A percentile compares a stretch with the other conserved stretches of the same genome.
Evolutionary conservation across 495 filamentous ascomycete species (phyloP).

Genomic region (Daldinia decipiens): DNA sequence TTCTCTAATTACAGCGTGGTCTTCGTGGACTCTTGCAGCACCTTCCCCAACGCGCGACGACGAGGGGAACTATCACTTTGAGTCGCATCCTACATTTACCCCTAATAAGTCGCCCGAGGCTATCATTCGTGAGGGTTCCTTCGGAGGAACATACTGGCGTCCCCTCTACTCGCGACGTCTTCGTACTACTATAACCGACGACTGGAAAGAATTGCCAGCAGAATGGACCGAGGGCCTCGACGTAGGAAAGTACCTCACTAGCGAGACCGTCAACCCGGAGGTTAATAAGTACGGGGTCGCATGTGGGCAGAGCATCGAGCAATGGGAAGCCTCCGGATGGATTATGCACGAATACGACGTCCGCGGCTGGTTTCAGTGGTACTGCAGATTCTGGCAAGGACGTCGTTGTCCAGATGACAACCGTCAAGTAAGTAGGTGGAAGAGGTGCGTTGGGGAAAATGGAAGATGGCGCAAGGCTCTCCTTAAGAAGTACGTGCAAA

Average conservation of each 20-base stretch:
- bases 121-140: constrained; percentile 58
- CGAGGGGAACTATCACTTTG: constrained; percentile 54
- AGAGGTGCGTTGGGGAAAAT: constrained; percentile 58
- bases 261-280: constrained; percentile 52
- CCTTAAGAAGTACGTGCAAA: constrained; percentile 56
- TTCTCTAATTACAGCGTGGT: constrained; percentile 52
- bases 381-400: constrained; percentile 59
- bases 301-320: constrained; percentile 61
- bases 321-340: constrained; percentile 62
- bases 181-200: constrained; percentile 51
- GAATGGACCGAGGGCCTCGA: constrained; percentile 54
- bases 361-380: constrained; percentile 64
- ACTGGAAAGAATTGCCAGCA: constrained; percentile 55
- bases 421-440: constrained; percentile 59
- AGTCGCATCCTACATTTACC: constrained; percentile 53
- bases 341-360: constrained; percentile 58
- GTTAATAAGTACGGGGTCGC: constrained; percentile 60
- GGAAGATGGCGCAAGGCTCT: constrained; percentile 58
- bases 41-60: constrained; percentile 52
- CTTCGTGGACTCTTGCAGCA: constrained; percentile 52
- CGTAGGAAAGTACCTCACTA: constrained; percentile 49
- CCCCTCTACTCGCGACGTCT: constrained; percentile 53
- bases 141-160: constrained; percentile 61
- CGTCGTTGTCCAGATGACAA: constrained; percentile 61
- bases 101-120: constrained; percentile 62